Evolutionary conservation across 2,329 filamentous ascomycete genomes (phyloP).

Genomic region (Diplodia scrobiculata): DNA sequence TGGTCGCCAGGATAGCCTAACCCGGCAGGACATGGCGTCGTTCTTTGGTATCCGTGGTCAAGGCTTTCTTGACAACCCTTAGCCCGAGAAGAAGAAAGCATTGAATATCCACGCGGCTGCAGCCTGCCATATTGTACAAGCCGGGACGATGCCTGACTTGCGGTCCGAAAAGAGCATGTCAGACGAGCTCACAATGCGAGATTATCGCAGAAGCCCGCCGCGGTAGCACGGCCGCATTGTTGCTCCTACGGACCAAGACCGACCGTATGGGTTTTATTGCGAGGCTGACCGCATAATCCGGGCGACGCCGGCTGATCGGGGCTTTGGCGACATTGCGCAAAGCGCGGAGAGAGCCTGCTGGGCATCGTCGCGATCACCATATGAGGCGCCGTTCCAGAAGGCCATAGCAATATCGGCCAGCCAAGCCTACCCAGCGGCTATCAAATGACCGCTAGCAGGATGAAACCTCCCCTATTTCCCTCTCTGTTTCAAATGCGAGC

Average conservation of each 20-base stretch:
- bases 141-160: not conserved
- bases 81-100: not conserved
- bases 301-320: not conserved
- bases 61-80: conserved; percentile 15
- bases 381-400: not conserved
- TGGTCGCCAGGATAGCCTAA: conserved; percentile 3
- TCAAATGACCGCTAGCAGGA: conserved; percentile 10
- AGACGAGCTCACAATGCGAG: conserved; percentile 4
- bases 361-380: not conserved
- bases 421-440: not conserved
- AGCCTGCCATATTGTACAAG: not conserved
- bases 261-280: not conserved
- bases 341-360: conserved; percentile 17
- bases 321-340: conserved; percentile 10
- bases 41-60: not conserved
- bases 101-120: not conserved
- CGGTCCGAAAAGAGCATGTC: not conserved
- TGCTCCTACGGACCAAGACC: conserved; percentile 2
- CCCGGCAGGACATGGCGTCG: not conserved
- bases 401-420: not conserved
- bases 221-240: conserved; percentile 10
- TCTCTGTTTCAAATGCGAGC: conserved; percentile 2
- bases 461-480: conserved; percentile 23
- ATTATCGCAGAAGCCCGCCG: conserved; percentile 7
- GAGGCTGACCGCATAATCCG: conserved; percentile 13